Conservation (phyloP, 2,329 filamentous ascomycete genomes). For the Cryphonectria naterciae region DNA sequence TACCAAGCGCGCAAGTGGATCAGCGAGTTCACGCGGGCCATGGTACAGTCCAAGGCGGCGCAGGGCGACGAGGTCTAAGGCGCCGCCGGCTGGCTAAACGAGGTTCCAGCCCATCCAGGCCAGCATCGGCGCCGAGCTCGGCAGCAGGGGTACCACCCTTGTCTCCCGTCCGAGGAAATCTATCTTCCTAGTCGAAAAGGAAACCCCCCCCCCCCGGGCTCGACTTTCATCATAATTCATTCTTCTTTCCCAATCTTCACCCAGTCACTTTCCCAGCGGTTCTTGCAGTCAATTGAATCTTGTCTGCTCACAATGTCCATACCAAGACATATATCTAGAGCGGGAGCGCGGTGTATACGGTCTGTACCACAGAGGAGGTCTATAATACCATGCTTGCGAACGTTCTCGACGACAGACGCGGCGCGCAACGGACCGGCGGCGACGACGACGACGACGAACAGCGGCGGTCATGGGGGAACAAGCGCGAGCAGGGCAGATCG, state of each 20-base stretch:
- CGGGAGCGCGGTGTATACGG: constrained; percentile 23
- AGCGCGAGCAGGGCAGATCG: constrained; percentile 45
- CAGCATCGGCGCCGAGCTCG: constrained; percentile 11
- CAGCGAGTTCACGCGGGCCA: constrained; percentile 33
- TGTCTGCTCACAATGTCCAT: constrained; percentile 16
- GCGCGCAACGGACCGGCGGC: constrained; percentile 9
- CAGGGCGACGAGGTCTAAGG: constrained; percentile 12
- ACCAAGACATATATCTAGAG: constrained; percentile 16
- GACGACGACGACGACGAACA: neutral
- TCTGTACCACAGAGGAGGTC: neutral
- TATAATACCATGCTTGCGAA: constrained; percentile 17
- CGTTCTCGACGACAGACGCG: constrained; percentile 19
- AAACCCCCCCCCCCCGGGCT: neutral
- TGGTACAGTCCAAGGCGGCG: constrained; percentile 32
- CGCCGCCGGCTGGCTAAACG: neutral
- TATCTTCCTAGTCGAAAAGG: neutral
- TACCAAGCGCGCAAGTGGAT: constrained; percentile 35
- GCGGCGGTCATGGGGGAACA: neutral
- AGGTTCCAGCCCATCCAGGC: neutral
- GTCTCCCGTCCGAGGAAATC: constrained; percentile 2
- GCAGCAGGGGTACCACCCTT: constrained; percentile 9
- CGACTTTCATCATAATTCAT: neutral
- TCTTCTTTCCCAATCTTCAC: neutral
- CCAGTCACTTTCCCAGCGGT: neutral
- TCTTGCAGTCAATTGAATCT: neutral